These are phyloP conservation scores for Ophiocordyceps sinensis DNA, from an alignment of 2,329 filamentous ascomycete species.

Conservation along the genomic window DNA sequence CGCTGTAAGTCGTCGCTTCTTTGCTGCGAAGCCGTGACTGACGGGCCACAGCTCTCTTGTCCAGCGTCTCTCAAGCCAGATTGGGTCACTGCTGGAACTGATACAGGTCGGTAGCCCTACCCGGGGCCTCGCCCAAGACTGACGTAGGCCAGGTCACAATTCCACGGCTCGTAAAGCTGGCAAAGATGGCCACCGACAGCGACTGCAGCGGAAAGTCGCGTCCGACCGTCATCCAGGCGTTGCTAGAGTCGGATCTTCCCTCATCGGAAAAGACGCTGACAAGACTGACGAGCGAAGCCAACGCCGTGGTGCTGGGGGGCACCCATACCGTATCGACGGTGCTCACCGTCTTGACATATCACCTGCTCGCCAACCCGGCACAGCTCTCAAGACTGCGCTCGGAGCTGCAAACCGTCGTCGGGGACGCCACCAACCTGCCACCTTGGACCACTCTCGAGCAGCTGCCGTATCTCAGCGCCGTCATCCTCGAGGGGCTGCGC, in stretches of 20 bases:
- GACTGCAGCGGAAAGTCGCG: background rate
- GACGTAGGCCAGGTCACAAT: too few species aligned
- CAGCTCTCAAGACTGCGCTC: slow-evolving; percentile 10
- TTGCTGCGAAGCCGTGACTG: too few species aligned
- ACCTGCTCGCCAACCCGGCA: slow-evolving; percentile 17
- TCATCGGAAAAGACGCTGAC: slow-evolving; percentile 17
- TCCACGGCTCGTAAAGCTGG: too few species aligned
- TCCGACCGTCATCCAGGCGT: slow-evolving; percentile 5
- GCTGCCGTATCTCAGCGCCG: slow-evolving; percentile 20
- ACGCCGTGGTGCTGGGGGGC: slow-evolving; percentile 18
- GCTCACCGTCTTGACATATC: slow-evolving; percentile 16
- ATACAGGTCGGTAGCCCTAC: too few species aligned
- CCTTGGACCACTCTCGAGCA: slow-evolving; percentile 15
- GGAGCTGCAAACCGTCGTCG: slow-evolving; percentile 13
- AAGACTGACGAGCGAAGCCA: slow-evolving; percentile 19
- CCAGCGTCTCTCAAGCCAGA: too few species aligned
- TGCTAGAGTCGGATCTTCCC: slow-evolving; percentile 18
- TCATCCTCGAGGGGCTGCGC: slow-evolving; percentile 20
- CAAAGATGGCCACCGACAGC: too few species aligned
- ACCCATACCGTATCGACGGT: slow-evolving; percentile 18
- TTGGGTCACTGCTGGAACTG: too few species aligned
- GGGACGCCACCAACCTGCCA: slow-evolving; percentile 12
- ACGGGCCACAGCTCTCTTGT: too few species aligned
- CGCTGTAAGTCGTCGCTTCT: background rate
- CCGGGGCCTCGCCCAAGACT: too few species aligned